Evolutionary conservation across 345 rosid species (phyloP).

Genomic region (Gossypium raimondii): DNA sequence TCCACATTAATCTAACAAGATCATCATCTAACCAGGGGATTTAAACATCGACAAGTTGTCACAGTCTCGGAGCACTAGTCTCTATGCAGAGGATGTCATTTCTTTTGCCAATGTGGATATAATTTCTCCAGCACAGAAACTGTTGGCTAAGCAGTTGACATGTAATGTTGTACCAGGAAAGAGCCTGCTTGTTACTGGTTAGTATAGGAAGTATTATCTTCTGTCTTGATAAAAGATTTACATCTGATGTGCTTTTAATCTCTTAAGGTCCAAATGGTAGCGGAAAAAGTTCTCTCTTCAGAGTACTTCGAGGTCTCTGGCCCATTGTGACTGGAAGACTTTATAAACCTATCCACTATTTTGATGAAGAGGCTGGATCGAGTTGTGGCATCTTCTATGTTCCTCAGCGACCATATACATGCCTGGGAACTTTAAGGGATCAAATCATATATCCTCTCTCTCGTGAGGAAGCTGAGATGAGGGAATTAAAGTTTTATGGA

Average conservation of each 20-base stretch:
- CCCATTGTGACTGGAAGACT: constrained; percentile 79
- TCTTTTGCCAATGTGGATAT: constrained; percentile 76
- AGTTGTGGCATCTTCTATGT: constrained; percentile 80
- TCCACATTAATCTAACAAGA: constrained; percentile 12
- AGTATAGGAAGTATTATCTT: constrained; percentile 24
- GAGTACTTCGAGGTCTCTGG: constrained; percentile 94
- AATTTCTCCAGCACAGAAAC: constrained; percentile 82
- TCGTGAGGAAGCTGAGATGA: constrained; percentile 63
- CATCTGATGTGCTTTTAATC: constrained; percentile 25
- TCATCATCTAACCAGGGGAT: constrained; percentile 32
- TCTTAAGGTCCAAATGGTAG: constrained; percentile 95
- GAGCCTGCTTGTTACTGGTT: constrained; percentile 96
- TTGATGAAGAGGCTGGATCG: constrained; percentile 45
- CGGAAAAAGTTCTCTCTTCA: constrained; percentile 92
- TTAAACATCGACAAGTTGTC: constrained; percentile 27
- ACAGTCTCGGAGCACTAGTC: constrained; percentile 28
- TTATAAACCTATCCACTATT: constrained; percentile 55
- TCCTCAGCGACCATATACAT: constrained; percentile 92
- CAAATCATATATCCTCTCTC: constrained; percentile 98
- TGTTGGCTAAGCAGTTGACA: constrained; percentile 80
- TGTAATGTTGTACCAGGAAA: constrained; percentile 66
- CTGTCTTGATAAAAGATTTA: constrained; percentile 16
- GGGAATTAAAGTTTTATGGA: constrained; percentile 41
- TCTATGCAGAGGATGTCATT: constrained; percentile 47
- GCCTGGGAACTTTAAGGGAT: constrained; percentile 96